These are phyloP conservation scores for Dipodascopsis tothii DNA, from an alignment of 805 yeast species.

Conservation along the genomic window DNA sequence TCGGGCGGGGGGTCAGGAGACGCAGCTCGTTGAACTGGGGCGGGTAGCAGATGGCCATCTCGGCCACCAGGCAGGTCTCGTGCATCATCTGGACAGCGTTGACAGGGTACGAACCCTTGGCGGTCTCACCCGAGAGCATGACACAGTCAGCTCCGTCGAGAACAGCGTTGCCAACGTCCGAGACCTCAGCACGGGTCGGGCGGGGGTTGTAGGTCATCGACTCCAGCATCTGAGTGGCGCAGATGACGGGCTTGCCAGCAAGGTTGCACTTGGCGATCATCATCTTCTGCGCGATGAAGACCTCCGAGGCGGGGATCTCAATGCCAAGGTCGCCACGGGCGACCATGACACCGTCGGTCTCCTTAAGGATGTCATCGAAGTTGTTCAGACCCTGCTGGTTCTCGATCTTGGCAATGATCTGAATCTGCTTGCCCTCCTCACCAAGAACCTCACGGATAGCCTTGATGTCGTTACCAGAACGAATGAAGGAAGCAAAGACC, in stretches of 20 bases:
- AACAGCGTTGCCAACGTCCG: constrained; percentile 98
- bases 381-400: constrained; percentile 99
- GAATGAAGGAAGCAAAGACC: constrained; percentile 97
- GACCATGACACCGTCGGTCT: constrained; percentile 99
- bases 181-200: constrained; percentile 99
- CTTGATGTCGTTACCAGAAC: constrained; percentile 82
- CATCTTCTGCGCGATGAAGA: constrained; percentile 96
- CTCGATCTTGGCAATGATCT: constrained; percentile 95
- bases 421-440: constrained; percentile 92
- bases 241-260: constrained; percentile 98
- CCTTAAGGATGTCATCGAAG: constrained; percentile 89
- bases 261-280: constrained; percentile 97
- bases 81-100: constrained; percentile 99
- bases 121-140: constrained; percentile 99
- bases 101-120: constrained; percentile 96
- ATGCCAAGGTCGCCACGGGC: constrained; percentile 99
- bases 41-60: constrained; percentile 88
- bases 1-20: constrained; percentile 76
- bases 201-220: constrained; percentile 99
- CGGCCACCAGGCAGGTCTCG: constrained; percentile 92
- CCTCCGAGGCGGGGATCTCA: constrained; percentile 98
- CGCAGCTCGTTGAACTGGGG: constrained; percentile 79
- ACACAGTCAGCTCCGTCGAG: constrained; percentile 99
- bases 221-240: constrained; percentile 99
- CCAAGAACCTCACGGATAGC: constrained; percentile 92